phyloP scores from a whole-genome alignment of 2,329 filamentous ascomycete species.

The Didymella keratinophila region DNA sequence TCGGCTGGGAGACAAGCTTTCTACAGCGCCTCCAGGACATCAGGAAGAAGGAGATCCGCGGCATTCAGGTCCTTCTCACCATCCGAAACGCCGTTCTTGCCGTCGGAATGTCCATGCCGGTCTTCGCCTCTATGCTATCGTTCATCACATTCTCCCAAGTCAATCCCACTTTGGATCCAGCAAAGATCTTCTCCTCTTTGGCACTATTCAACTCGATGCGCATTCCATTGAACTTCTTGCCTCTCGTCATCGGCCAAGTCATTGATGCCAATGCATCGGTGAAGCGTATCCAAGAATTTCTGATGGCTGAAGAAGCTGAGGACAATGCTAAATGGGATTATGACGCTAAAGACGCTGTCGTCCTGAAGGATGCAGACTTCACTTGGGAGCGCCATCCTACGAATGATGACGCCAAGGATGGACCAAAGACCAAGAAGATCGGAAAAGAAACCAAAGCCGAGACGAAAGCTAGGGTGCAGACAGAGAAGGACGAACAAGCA shows the following conservation, averaged over 20 bases:
- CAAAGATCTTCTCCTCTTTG: slow-evolving; percentile 88
- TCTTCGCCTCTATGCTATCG: slow-evolving; percentile 93
- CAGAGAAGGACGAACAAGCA: slow-evolving; percentile 33
- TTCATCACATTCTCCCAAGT: slow-evolving; percentile 81
- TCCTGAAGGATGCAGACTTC: slow-evolving; percentile 76
- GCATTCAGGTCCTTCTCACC: slow-evolving; percentile 83
- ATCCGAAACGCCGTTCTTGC: slow-evolving; percentile 87
- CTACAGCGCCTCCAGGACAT: slow-evolving; percentile 77
- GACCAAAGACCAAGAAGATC: slow-evolving; percentile 52
- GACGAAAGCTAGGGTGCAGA: slow-evolving; percentile 36
- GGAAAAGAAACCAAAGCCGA: slow-evolving; percentile 57
- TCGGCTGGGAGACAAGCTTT: slow-evolving; percentile 93
- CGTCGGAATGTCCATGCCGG: slow-evolving; percentile 83
- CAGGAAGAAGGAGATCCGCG: slow-evolving; percentile 76
- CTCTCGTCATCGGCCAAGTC: slow-evolving; percentile 85
- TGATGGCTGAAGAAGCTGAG: slow-evolving; percentile 83
- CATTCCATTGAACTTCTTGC: slow-evolving; percentile 87
- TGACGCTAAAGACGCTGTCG: slow-evolving; percentile 65
- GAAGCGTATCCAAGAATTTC: slow-evolving; percentile 84
- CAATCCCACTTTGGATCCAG: slow-evolving; percentile 73
- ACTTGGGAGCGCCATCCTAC: slow-evolving; percentile 82
- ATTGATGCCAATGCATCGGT: slow-evolving; percentile 89
- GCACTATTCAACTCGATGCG: slow-evolving; percentile 92
- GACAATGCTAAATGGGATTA: slow-evolving; percentile 71
- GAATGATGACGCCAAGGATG: slow-evolving; percentile 49